Conservation (phyloP, 768 basidiomycete genomes). For the Boletus eberwhitei region DNA sequence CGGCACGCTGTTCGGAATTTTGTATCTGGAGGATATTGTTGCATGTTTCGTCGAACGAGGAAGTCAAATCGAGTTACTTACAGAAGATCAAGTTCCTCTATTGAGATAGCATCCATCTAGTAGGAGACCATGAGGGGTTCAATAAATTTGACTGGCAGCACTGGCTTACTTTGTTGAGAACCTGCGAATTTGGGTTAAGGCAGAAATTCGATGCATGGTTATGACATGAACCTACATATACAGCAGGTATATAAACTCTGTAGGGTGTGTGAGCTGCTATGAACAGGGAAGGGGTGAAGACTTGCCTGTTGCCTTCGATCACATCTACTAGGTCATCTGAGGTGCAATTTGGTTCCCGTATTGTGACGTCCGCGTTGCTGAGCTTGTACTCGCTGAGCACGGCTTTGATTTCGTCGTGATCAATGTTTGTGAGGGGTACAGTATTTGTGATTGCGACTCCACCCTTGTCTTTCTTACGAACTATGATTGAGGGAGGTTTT, state of each 20-base stretch:
- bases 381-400: slow-evolving; percentile 90
- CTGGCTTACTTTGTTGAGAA: slow-evolving; percentile 72
- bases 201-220: background rate
- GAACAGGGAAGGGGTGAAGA: background rate
- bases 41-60: background rate
- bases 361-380: slow-evolving; percentile 86
- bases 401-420: slow-evolving; percentile 95
- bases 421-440: slow-evolving; percentile 92
- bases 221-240: slow-evolving; percentile 60
- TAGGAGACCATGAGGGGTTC: slow-evolving; percentile 2
- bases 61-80: slow-evolving; percentile 35
- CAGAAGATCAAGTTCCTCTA: slow-evolving; percentile 94
- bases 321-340: slow-evolving; percentile 97
- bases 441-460: slow-evolving; percentile 94
- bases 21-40: slow-evolving; percentile 50
- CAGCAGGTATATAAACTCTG: slow-evolving; percentile 89
- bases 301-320: slow-evolving; percentile 87
- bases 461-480: slow-evolving; percentile 87
- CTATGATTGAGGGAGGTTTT: slow-evolving; percentile 80
- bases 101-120: slow-evolving; percentile 97
- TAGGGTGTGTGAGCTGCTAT: slow-evolving; percentile 1
- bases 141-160: background rate
- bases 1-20: slow-evolving; percentile 94
- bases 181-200: slow-evolving; percentile 37
- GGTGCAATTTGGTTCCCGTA: slow-evolving; percentile 88